phyloP scores from a whole-genome alignment of 1,284 basidiomycete species.

The Pyrrhoderma noxium region DNA sequence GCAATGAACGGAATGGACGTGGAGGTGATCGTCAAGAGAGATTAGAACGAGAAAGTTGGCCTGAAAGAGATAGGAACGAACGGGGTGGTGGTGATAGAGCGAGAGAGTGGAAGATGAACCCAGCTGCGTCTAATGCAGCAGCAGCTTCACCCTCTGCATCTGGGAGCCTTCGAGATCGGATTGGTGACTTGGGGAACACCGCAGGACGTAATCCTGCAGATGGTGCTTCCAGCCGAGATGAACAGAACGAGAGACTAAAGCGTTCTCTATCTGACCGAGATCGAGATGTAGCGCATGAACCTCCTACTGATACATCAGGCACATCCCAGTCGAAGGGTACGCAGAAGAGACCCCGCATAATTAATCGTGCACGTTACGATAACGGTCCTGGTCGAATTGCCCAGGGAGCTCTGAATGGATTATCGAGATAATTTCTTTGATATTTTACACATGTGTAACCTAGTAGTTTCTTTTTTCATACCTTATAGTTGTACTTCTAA shows the following conservation, averaged over 20 bases:
- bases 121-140: conserved; percentile 1
- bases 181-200: conserved; percentile 5
- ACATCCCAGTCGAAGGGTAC: background rate
- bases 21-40: conserved; percentile 6
- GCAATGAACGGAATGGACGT: conserved; percentile 7
- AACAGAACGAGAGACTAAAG: conserved; percentile 55
- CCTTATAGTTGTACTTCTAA: no score
- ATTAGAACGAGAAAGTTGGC: conserved; percentile 3
- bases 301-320: background rate
- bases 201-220: background rate
- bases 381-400: background rate
- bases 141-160: conserved; percentile 2
- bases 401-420: conserved; percentile 4
- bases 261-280: conserved; percentile 45
- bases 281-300: background rate
- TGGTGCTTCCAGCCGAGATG: conserved; percentile 38
- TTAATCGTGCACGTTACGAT: conserved; percentile 44
- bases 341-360: conserved; percentile 31
- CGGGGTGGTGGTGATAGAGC: conserved; percentile 8
- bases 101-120: conserved; percentile 13
- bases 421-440: background rate
- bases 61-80: conserved; percentile 9
- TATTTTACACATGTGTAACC: no score
- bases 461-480: no score
- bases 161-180: conserved; percentile 11